Evolutionary conservation across 352 stramenopile genomes (phyloP), one percentile per base, ranked within the genome.

Genomic region (Globisporangium nagaii): DNA sequence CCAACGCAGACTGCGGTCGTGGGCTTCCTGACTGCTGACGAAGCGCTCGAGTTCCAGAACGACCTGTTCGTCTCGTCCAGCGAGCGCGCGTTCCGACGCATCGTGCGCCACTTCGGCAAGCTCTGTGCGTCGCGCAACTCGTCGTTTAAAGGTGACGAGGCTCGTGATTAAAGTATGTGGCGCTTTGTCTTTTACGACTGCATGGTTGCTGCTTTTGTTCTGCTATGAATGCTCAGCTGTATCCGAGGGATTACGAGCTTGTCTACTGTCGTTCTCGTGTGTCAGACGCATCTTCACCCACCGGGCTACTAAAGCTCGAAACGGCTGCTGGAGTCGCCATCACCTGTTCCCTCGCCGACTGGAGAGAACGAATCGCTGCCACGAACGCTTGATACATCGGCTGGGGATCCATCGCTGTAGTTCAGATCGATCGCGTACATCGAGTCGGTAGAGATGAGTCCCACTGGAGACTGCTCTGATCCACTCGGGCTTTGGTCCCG

Each of bases 41-140:
- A 95, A 27, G 68, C 78, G 12, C 39, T 64, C 22, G 56, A 73
- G 19, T 95, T 95, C 56, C 66, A 90, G 52, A 70, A 66, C 22
- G 68, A 87, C 17, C 61, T 95, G 19, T 90, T 93, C 49, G 63
- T 55, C 1, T 64, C 85, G 13, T 35, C 54, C 9, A 78, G 77
- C 31, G 85, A 95, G 58, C 70, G 81, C 34, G 65, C 78, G 36
- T 95, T 93, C 50, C 75, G 85, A 39, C 81, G 84, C 25, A 68
- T 67, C 1, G 63, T 93, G 20, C 81, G 84, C 22, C 83, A 93
- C 56, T 95, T 95, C 44, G 79, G 75, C 34, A 88, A 88, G 52
- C 65, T 87, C n/a, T 95, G 84, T 43, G 74, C 69, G 56, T 89
- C 81, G 51, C 71, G 82, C 31, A 89, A 86, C n/a, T 73, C 80